phyloP scores from a whole-genome alignment of 768 basidiomycete genomes.

The Leccinum subtestaceum region DNA sequence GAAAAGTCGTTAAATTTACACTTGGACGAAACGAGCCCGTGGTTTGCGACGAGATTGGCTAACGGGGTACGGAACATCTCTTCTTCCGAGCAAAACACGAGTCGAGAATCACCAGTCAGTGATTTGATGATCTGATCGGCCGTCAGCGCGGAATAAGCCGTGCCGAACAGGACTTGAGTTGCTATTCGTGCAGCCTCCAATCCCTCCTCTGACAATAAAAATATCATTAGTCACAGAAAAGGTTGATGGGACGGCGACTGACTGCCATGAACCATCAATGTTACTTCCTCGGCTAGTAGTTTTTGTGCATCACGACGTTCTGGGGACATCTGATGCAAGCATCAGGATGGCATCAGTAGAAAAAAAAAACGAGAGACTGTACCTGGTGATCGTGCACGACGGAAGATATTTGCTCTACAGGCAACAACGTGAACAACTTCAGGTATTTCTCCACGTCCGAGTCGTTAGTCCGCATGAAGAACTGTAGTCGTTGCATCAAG shows the following conservation, averaged over 20 bases:
- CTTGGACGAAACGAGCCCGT: constrained; percentile 60
- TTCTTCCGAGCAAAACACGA: constrained; percentile 47
- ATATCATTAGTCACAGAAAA: constrained; percentile 1
- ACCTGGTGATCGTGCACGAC: constrained; percentile 62
- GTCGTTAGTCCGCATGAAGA: constrained; percentile 82
- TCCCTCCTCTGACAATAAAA: constrained; percentile 33
- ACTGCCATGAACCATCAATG: constrained; percentile 60
- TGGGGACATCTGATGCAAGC: constrained; percentile 27
- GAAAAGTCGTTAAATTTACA: constrained; percentile 41
- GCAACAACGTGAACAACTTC: constrained; percentile 77
- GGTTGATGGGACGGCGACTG: constrained; percentile 14
- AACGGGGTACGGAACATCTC: constrained; percentile 56
- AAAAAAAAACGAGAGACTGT: neutral
- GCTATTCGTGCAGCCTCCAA: constrained; percentile 42
- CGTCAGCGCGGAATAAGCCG: constrained; percentile 40
- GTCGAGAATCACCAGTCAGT: constrained; percentile 62
- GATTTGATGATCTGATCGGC: constrained; percentile 58
- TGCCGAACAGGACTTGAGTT: constrained; percentile 45
- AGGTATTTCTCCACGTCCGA: constrained; percentile 78
- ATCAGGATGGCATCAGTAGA: neutral
- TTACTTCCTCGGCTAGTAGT: constrained; percentile 55
- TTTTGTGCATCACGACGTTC: constrained; percentile 47
- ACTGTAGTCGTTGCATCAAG: constrained; percentile 45
- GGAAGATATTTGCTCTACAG: constrained; percentile 52
- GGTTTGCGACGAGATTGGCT: constrained; percentile 56